phyloP scores from a whole-genome alignment of 2,329 filamentous ascomycete species.

The Malbranchea zuffiana region DNA sequence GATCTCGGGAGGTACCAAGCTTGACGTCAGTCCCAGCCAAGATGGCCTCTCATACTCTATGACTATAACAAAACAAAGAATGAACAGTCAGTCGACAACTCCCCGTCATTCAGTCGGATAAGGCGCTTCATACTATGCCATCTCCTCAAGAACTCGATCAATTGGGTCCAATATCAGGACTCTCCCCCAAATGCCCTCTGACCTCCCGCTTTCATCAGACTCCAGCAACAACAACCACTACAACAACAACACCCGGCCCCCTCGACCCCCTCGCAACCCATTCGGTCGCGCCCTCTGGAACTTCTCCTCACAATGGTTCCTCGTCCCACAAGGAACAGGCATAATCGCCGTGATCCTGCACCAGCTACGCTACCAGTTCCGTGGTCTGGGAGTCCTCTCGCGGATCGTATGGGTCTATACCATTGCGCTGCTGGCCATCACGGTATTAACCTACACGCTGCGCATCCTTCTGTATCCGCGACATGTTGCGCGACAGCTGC shows the following conservation, averaged over 20 bases:
- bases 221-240: background rate
- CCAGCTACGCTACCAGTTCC: conserved; percentile 33
- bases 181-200: too few relatives aligned
- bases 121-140: too few relatives aligned
- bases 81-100: too few relatives aligned
- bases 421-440: conserved; percentile 24
- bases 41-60: too few relatives aligned
- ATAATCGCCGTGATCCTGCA: conserved; percentile 29
- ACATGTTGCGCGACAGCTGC: conserved; percentile 23
- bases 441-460: conserved; percentile 24
- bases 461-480: conserved; percentile 25
- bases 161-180: conserved; percentile 35
- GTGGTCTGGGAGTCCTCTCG: conserved; percentile 27
- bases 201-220: too few relatives aligned
- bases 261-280: conserved; percentile 3
- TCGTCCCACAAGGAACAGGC: conserved; percentile 31
- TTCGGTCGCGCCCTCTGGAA: conserved; percentile 23
- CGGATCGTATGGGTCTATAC: conserved; percentile 32
- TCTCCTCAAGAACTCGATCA: conserved; percentile 24
- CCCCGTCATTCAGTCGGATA: too few relatives aligned
- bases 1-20: too few relatives aligned
- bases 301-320: conserved; percentile 31
- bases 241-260: background rate
- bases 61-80: too few relatives aligned
- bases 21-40: too few relatives aligned